A percentile compares a stretch with the other conserved stretches of the same genome.
Conservation (phyloP, 108 stramenopile species). For the Discostella pseudostelligera region DNA sequence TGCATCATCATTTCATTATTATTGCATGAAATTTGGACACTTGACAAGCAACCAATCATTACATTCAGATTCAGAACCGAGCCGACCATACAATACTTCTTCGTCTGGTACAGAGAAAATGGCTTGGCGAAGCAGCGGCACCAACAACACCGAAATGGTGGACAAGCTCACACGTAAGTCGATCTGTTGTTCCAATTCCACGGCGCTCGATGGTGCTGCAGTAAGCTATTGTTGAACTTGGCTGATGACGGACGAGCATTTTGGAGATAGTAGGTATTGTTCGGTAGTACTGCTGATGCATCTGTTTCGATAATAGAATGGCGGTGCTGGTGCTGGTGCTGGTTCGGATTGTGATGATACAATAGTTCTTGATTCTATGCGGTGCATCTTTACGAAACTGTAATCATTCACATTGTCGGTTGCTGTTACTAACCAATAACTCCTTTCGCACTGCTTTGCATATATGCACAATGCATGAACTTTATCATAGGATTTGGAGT, state of each 20-base stretch:
- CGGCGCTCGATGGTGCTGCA: background rate
- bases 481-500: slow-evolving; percentile 66
- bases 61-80: too few relatives aligned
- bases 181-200: slow-evolving; percentile 20
- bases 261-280: too few relatives aligned
- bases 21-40: too few relatives aligned
- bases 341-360: too few relatives aligned
- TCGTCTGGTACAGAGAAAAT: slow-evolving; percentile 23
- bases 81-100: too few relatives aligned
- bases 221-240: too few relatives aligned
- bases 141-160: slow-evolving; percentile 85
- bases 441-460: background rate
- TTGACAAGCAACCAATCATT: too few relatives aligned
- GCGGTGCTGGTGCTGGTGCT: too few relatives aligned
- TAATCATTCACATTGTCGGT: background rate
- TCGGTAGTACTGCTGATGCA: too few relatives aligned
- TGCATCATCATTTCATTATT: too few relatives aligned
- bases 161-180: slow-evolving; percentile 84
- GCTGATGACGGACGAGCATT: too few relatives aligned
- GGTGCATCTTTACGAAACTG: background rate
- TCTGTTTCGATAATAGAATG: too few relatives aligned
- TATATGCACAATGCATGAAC: background rate
- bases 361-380: background rate
- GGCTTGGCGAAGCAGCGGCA: slow-evolving; percentile 89
- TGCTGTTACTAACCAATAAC: background rate